Evolutionary conservation across 352 stramenopile species (phyloP), one percentile per base, ranked within the genome.

Genomic region (Phytopythium helicoides): DNA sequence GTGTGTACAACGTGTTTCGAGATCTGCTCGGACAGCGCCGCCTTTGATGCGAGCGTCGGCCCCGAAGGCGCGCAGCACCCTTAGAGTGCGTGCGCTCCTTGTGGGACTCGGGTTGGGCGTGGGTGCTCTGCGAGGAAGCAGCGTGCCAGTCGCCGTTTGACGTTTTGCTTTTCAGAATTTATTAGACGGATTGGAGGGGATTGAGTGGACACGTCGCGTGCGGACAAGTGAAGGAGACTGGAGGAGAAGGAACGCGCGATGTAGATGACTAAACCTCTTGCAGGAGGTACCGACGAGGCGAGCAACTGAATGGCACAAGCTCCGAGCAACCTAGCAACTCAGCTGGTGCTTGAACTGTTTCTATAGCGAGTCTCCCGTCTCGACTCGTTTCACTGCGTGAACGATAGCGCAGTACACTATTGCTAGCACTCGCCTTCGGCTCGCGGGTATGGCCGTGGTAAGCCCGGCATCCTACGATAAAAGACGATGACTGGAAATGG

Each of bases 1-100:
- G 74, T 89, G 45, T 93, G 82, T 59, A 84, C 75, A 34, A 81
- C 78, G 65, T 93, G 82, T 62, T 80, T 81, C 52, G 76, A 86
- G 33, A 72, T 81, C 49, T 76, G 61, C 56, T 53, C 33, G 38
- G 69, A 82, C 19, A 57, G 54, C 39, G 59, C 54, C 14, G 25
- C 56, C 35, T 36, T 55, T 41, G 33, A 37, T n/a, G 40, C 31
- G 46, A 54, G 39, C 39, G 54, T 21, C 39, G 40, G n/a, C 21
- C 35, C 8, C 51, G 55, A 28, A 46, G n/a, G 22, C 21, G 11
- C 26, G 39, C 26, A 34, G 34, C 35, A 53, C 36, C 37, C 26
- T 25, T 35, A 47, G 46, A 35, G 47, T 25, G 22, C 46, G 31
- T 14, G 8, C 19, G 4, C 8, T 21, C 5, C 25, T 23, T 23